These are phyloP conservation scores for Pyrenula aspistea DNA, from an alignment of 495 filamentous ascomycete species.

Conservation along the genomic window DNA sequence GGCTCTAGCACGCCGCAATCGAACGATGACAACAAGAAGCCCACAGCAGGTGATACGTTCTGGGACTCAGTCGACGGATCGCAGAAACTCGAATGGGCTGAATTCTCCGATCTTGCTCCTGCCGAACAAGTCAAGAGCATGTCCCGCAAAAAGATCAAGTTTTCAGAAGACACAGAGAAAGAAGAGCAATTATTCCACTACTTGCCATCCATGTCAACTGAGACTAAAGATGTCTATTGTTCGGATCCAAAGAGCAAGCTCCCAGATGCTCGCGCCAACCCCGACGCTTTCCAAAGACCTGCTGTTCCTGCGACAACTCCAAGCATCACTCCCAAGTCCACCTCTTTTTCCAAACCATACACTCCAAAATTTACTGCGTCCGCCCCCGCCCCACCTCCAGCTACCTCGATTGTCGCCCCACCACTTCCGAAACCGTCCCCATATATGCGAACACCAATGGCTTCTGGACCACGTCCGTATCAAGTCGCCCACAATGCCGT, in stretches of 20 bases:
- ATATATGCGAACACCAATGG: background rate
- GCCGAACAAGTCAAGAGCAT: background rate
- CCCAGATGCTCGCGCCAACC: background rate
- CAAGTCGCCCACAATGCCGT: background rate
- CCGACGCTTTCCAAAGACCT: background rate
- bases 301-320: background rate
- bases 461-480: background rate
- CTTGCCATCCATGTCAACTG: background rate
- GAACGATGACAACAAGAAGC: background rate
- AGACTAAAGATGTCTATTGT: background rate
- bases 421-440: background rate
- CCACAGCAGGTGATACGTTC: background rate
- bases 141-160: background rate
- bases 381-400: too few species aligned
- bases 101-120: background rate
- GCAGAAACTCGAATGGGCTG: background rate
- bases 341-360: background rate
- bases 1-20: background rate
- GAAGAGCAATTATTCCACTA: background rate
- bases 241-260: background rate
- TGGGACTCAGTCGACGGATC: background rate
- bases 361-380: background rate
- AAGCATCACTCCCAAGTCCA: background rate
- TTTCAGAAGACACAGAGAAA: background rate
- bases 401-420: background rate